These are phyloP conservation scores for Lipomyces yamadae DNA, from an alignment of 805 yeast genomes.

Conservation along the genomic window DNA sequence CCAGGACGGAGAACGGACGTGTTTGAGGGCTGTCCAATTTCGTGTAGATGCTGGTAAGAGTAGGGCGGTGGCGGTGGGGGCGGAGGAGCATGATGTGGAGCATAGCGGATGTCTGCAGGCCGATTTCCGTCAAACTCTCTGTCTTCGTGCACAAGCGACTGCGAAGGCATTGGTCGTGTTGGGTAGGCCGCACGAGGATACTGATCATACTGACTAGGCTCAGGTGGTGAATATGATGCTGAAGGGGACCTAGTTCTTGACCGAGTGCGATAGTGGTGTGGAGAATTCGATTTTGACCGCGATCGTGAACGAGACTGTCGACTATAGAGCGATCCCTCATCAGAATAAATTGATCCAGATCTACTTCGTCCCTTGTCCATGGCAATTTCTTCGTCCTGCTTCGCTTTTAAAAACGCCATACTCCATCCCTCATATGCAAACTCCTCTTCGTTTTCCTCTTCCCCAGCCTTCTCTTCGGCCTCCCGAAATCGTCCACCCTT, in stretches of 20 bases:
- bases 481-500: slow-evolving; percentile 16
- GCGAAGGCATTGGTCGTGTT: neutral
- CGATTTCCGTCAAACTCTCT: neutral
- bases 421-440: slow-evolving; percentile 28
- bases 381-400: slow-evolving; percentile 5
- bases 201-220: neutral
- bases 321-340: neutral
- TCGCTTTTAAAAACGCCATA: slow-evolving; percentile 10
- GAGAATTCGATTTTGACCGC: neutral
- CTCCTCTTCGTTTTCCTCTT: slow-evolving; percentile 9
- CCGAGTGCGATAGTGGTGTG: neutral
- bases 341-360: neutral
- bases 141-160: neutral
- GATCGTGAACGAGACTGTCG: neutral
- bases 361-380: neutral
- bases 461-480: slow-evolving; percentile 9
- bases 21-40: no score
- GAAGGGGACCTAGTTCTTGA: neutral
- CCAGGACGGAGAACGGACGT: neutral
- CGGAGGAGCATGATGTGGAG: neutral
- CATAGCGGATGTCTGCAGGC: neutral
- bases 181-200: neutral
- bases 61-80: slow-evolving; percentile 1
- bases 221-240: neutral
- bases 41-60: neutral